Conservation (phyloP, 106 monocot genomes). For the Ottelia alismoides region DNA sequence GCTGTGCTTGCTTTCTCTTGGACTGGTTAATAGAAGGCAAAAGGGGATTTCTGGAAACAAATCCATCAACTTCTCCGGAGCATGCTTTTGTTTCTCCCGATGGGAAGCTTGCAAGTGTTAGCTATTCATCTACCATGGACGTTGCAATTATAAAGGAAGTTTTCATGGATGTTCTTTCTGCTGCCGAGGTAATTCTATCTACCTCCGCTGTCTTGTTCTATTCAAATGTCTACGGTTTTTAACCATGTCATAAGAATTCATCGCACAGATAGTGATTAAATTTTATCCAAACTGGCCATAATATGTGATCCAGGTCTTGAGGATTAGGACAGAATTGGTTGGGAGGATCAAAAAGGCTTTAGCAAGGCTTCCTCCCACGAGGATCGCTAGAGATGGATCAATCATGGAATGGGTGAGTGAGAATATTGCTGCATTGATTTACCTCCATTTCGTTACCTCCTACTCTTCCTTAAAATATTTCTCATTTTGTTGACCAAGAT, state of each 20-base stretch:
- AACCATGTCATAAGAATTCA: no score
- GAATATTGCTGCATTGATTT: background rate
- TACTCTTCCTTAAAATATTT: background rate
- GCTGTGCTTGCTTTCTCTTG: conserved; percentile 73
- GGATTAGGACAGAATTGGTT: conserved; percentile 27
- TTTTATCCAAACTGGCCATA: no score
- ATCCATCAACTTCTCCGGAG: conserved; percentile 96
- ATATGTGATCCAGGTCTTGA: conserved; percentile 67
- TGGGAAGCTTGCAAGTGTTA: conserved; percentile 78
- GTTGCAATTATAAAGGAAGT: conserved; percentile 75
- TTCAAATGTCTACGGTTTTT: no score
- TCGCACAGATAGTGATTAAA: no score
- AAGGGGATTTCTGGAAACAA: conserved; percentile 68
- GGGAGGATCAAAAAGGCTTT: conserved; percentile 35
- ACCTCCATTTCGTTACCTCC: background rate
- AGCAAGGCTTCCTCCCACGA: conserved; percentile 53
- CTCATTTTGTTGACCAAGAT: background rate
- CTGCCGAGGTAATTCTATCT: conserved; percentile 78
- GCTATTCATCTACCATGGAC: conserved; percentile 96
- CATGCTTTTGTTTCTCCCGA: conserved; percentile 87
- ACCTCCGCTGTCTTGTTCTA: no score
- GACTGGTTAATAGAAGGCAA: conserved; percentile 89
- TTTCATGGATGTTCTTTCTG: conserved; percentile 48
- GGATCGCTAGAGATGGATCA: conserved; percentile 66
- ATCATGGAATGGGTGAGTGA: conserved; percentile 90